Base-by-base conservation (phyloP, 768 basidiomycete species). In the Russula ochroleuca region DNA sequence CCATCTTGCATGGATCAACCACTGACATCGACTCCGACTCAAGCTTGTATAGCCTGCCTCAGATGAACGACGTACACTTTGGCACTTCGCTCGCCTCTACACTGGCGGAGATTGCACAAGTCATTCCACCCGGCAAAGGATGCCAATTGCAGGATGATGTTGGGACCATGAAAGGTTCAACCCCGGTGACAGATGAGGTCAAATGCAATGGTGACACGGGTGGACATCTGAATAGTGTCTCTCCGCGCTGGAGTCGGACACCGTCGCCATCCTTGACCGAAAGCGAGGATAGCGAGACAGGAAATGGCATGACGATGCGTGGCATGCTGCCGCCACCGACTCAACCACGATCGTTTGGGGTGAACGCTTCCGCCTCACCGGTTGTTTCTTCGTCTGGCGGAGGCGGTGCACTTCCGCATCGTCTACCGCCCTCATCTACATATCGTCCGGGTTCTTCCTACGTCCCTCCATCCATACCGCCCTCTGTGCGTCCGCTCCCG, bases 241-340 rank as follows among this genome's bases (percentile, higher is more conserved):
- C 52, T 17, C 62, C 45, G n/a, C 57, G 31, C 5, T 55, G 35
- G 23, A 67, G 57, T 35, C 52, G 65, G 48, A 66, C 53, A 19
- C 64, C 64, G 9, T 65, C 66, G 0, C 53, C 54, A 19, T 51
- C 59, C 5, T 37, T 64, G 25, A 57, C 41, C 1, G 66, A 62
- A 2, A 54, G 53, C n/a, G 68, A 68, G 37, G 68, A 68, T 33
- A 59, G 68, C 23, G 68, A 68, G n/a, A 45, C 60, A 2, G 54
- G 62, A n/a, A n/a, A 50, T 4, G 40, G 37, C 21, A 41, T 38
- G 5, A 4, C 51, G 11, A n/a, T 21, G 47, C 58, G 64, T n/a
- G n/a, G 43, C 15, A 48, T 49, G 1, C 55, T 59, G 1, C 68
- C 66, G 8, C 64, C 68, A 1, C 68, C 68, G 11, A 67, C 68